Evolutionary conservation across 306 rosid species (phyloP).

Genomic region (Argentina anserina): DNA sequence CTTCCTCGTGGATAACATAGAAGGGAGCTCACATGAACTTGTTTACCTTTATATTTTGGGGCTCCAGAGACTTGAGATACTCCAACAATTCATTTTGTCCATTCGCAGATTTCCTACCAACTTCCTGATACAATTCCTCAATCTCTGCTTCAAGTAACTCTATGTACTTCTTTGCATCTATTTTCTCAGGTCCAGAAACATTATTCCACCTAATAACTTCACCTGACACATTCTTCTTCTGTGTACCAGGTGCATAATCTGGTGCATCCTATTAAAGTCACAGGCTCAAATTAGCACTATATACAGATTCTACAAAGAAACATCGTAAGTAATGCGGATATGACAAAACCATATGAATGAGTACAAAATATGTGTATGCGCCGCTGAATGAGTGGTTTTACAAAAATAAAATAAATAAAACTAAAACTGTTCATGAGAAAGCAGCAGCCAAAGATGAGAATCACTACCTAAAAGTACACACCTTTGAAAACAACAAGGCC

Average conservation of each 20-base stretch:
- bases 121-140: constrained; percentile 87
- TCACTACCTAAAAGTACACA: not conserved
- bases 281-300: constrained; percentile 22
- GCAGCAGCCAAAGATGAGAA: not conserved
- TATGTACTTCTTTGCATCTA: constrained; percentile 91
- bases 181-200: constrained; percentile 75
- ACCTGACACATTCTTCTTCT: constrained; percentile 88
- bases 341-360: not conserved
- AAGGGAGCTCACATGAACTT: not conserved
- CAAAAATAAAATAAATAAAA: not conserved
- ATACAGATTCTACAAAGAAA: constrained; percentile 2
- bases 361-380: not conserved
- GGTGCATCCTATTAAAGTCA: constrained; percentile 63
- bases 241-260: constrained; percentile 92
- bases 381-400: not conserved
- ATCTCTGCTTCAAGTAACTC: constrained; percentile 95
- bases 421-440: not conserved
- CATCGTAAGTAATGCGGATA: not conserved
- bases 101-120: constrained; percentile 66
- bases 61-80: constrained; percentile 92
- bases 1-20: not conserved
- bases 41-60: constrained; percentile 81
- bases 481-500: not conserved
- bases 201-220: constrained; percentile 96
- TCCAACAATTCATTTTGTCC: constrained; percentile 87